Base-by-base conservation (phyloP, 2,329 filamentous ascomycete species). In the Cladophialophora carrionii region DNA sequence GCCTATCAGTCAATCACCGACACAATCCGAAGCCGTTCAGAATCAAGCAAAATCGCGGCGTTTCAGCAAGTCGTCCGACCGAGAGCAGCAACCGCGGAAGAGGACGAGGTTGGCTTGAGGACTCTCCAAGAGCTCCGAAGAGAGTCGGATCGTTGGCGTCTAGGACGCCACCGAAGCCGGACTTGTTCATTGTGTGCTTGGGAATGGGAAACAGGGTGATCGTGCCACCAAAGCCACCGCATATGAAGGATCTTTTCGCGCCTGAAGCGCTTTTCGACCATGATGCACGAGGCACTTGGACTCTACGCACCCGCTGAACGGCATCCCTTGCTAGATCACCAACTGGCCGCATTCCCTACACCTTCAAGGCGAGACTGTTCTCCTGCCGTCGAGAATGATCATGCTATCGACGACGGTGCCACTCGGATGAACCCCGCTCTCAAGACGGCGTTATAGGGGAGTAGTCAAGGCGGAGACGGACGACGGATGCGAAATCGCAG, bases 391-490 rank as follows among this genome's bases (percentile, higher is more conserved):
- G 9, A 58, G 60, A 10, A 73, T 69, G 1, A 31, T n/a, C 10
- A 66, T 72, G 61, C 43, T 7, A 56, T 63, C 29, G 72, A 72
- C 61, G 57, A 71, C 10, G 67, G 66, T 52, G 73, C 71, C 12
- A 57, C 69, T 3, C 75, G 77, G 49, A 72, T 71, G 4, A 66
- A 74, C 52, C 62, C 71, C n/a, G n/a, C n/a, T n/a, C n/a, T n/a
- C n/a, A n/a, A n/a, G n/a, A n/a, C n/a, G n/a, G n/a, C n/a, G n/a
- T n/a, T n/a, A n/a, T n/a, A n/a, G n/a, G n/a, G n/a, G n/a, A n/a
- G n/a, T n/a, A n/a, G n/a, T n/a, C n/a, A n/a, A n/a, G n/a, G n/a
- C n/a, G n/a, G n/a, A n/a, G n/a, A n/a, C n/a, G n/a, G n/a, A n/a
- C n/a, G n/a, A n/a, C n/a, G n/a, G n/a, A 57, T 24, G 54, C 54